Evolutionary conservation across 2,329 filamentous ascomycete species (phyloP).

Genomic region (Corinectria fuckeliana): DNA sequence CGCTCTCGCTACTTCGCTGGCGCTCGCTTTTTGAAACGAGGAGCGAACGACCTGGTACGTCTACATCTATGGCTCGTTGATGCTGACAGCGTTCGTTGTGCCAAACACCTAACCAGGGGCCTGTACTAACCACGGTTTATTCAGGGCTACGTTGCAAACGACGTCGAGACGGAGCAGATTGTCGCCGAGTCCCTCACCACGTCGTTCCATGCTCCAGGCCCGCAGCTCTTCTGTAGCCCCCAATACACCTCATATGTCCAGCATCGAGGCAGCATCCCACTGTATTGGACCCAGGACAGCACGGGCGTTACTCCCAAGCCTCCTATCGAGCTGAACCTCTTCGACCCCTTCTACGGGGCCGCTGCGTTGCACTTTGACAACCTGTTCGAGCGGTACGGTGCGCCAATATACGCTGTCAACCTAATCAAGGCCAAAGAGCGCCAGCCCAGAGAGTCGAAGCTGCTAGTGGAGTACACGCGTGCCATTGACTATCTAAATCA

Average conservation of each 20-base stretch:
- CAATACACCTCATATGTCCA: constrained; percentile 97
- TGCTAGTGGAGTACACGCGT: constrained; percentile 85
- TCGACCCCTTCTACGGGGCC: constrained; percentile 94
- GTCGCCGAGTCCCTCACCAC: constrained; percentile 94
- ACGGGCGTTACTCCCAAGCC: constrained; percentile 96
- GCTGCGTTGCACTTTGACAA: constrained; percentile 96
- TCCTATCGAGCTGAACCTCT: constrained; percentile 92
- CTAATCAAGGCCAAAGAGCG: constrained; percentile 89
- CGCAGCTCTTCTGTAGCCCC: constrained; percentile 83
- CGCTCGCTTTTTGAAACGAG: constrained; percentile 91
- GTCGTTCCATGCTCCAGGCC: constrained; percentile 91
- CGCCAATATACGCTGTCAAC: constrained; percentile 90
- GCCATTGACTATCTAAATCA: constrained; percentile 94
- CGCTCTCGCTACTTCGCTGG: constrained; percentile 94
- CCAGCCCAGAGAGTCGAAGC: constrained; percentile 87
- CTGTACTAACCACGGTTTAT: constrained; percentile 12
- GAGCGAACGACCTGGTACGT: constrained; percentile 80
- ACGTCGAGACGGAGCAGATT: constrained; percentile 98
- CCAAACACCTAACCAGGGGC: neutral
- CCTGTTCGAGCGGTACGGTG: constrained; percentile 90
- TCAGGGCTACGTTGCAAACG: constrained; percentile 90
- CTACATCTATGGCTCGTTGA: neutral
- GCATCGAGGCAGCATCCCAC: constrained; percentile 92
- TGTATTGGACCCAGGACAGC: constrained; percentile 97
- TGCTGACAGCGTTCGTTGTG: neutral